phyloP scores from a whole-genome alignment of 129 eudicot species.

The Lonicera japonica region DNA sequence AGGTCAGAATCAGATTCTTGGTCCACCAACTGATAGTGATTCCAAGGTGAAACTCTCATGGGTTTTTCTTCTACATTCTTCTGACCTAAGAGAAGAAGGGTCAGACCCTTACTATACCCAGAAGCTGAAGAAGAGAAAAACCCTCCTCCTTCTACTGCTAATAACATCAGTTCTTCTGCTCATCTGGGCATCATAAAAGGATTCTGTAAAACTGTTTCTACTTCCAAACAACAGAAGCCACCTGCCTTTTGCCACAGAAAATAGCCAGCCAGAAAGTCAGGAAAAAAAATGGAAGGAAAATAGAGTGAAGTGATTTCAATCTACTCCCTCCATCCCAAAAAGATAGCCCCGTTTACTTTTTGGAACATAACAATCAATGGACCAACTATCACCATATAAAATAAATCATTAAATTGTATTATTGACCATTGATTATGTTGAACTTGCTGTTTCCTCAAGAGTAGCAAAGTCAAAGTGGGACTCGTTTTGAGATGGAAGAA shows the following conservation, averaged over 20 bases:
- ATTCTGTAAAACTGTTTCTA: neutral
- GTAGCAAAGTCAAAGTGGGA: no score
- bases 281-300: neutral
- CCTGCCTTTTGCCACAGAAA: constrained; percentile 17
- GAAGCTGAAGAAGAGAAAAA: constrained; percentile 96
- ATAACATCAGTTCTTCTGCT: constrained; percentile 81
- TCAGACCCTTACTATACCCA: constrained; percentile 86
- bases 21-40: constrained; percentile 89
- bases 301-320: no score
- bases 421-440: no score
- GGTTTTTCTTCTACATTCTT: constrained; percentile 78
- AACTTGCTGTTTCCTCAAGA: no score
- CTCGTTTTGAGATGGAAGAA: no score
- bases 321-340: no score
- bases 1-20: constrained; percentile 50
- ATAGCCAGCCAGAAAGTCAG: constrained; percentile 5
- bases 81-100: constrained; percentile 85
- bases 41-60: constrained; percentile 97
- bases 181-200: constrained; percentile 52
- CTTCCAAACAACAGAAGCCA: constrained; percentile 7
- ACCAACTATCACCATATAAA: no score
- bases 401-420: no score
- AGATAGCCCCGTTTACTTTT: no score
- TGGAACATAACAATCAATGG: no score
- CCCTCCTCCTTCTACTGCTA: constrained; percentile 98